Base-by-base conservation (phyloP, 1,139 yeast genomes). In the Debaryomyces fabryi region DNA sequence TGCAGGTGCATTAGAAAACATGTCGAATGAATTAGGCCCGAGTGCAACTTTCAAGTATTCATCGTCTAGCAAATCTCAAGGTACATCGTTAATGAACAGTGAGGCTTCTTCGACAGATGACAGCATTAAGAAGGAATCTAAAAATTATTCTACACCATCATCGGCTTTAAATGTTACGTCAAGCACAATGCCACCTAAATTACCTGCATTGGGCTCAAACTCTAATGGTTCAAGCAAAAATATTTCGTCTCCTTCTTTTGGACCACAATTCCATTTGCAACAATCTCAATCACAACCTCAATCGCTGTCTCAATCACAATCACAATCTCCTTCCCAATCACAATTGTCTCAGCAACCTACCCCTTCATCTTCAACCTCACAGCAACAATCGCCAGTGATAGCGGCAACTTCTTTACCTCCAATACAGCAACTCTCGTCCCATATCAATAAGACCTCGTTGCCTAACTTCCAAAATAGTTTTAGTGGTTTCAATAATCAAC, bases 1-100 rank as follows among this genome's bases (percentile, higher is more conserved):
- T 34, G 88, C 88, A 10, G 86, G 86, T 6, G 86, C 86, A 2
- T 72, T 84, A 59, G 88, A 84, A 57, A 81, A 67, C 48, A 74
- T 76, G 79, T 69, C 78, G 7, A 67, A 73, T 53, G 79, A 74
- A 52, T 63, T 75, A 48, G 79, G 79, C 1, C 79, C 79, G 4
- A 69, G 74, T 53, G 79, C 79, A 1, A 65, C 76, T 6, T 74
- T 74, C 54, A 71, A 72, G 46, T 48, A 52, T 16, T 46, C 48
- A 33, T 50, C 52, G 45, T 47, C 56, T 33, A 51, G 52, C 23
- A 45, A 45, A 23, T 52, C 49, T 30, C 52, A 52, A 20, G 72
- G 72, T 4, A 63, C 67, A 4, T 71, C 76, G 9, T 64, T 74
- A 41, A 69, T 73, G 58, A 62, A 58, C 47, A 54, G 51, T 38